Evolutionary conservation across 2,329 filamentous ascomycete genomes (phyloP), one percentile per base, ranked within the genome.

Genomic region (Curvularia sp.): DNA sequence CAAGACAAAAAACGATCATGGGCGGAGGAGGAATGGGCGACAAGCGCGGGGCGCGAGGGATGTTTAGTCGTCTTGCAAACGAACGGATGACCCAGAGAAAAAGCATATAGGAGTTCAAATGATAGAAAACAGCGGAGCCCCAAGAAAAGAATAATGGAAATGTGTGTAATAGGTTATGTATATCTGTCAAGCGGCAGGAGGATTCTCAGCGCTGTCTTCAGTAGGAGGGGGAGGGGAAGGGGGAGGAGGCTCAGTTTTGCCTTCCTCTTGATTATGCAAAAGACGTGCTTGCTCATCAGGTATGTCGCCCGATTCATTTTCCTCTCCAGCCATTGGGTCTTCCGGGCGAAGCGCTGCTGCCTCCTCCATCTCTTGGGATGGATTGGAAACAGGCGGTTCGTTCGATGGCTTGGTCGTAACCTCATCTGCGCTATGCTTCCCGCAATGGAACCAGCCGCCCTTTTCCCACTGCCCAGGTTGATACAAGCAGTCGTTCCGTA

Each of bases 361-460:
- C 18, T 66, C 58, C 41, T 66, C 55, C 1, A 64, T 23, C 36
- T 47, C 48, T 27, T 69, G 39, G 2, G 70, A 70, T 8, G 66
- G 64, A 34, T 70, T 66, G 6, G 60, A 41, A 7, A 66, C 41
- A 2, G 67, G 66, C 8, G 64, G 49, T 32, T 68, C 30, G 1
- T 63, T 60, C 1, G 67, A 71, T 5, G 74, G 80, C 25, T 62
- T 69, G 0, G 80, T 82, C 6, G 74, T 57, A 1, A 75, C 78
- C 8, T 75, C 72, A 3, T 74, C 74, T 0, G 77, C 65, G 54
- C 76, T 74, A 53, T 75, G 69, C 54, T 78, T 71, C 4, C 69
- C 71, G n/a, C 72, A 66, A 15, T 80, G 75, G 63, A 96, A 95
- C 92, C 92, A 97, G 1, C 93, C 93, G 3, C 93, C 93, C n/a